Percentiles rank a stretch among this genome's conserved stretches.
Evolutionary conservation across 495 filamentous ascomycete genomes (phyloP).

Genomic region (Hypomontagnella monticulosa): DNA sequence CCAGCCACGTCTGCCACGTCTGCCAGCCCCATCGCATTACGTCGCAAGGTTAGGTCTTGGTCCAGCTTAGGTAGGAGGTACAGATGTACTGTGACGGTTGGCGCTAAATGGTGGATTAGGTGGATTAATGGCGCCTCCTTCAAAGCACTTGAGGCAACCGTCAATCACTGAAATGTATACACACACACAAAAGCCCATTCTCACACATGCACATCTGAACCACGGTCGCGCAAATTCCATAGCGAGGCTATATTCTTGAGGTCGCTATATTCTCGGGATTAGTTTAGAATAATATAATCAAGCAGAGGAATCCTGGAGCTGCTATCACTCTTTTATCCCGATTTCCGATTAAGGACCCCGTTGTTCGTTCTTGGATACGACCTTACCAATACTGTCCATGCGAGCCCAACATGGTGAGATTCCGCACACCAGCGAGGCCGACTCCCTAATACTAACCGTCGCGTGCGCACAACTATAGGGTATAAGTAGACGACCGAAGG

Average conservation of each 20-base stretch:
- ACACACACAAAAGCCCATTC: constrained; percentile 19
- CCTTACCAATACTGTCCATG: constrained; percentile 37
- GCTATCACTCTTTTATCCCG: neutral
- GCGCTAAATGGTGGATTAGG: constrained; percentile 35
- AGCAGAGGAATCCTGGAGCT: neutral
- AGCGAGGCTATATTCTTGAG: neutral
- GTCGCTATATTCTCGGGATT: neutral
- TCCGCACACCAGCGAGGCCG: constrained; percentile 5
- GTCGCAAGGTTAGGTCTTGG: constrained; percentile 33
- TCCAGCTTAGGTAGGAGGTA: neutral
- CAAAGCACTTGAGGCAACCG: constrained; percentile 19
- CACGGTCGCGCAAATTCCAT: constrained; percentile 26
- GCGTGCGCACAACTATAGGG: constrained; percentile 48
- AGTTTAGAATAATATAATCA: neutral
- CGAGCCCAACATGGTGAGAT: constrained; percentile 47
- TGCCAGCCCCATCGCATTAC: constrained; percentile 47
- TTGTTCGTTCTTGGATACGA: constrained; percentile 24
- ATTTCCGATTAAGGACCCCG: neutral
- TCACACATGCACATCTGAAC: constrained; percentile 24
- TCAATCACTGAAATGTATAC: constrained; percentile 4
- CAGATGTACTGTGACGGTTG: constrained; percentile 34
- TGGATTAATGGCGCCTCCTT: constrained; percentile 36
- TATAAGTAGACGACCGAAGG: constrained; percentile 66
- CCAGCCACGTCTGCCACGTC: constrained; percentile 41
- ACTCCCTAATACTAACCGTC: constrained; percentile 25